phyloP scores from a whole-genome alignment of 805 yeast genomes.

The Dipodascus albidus region DNA sequence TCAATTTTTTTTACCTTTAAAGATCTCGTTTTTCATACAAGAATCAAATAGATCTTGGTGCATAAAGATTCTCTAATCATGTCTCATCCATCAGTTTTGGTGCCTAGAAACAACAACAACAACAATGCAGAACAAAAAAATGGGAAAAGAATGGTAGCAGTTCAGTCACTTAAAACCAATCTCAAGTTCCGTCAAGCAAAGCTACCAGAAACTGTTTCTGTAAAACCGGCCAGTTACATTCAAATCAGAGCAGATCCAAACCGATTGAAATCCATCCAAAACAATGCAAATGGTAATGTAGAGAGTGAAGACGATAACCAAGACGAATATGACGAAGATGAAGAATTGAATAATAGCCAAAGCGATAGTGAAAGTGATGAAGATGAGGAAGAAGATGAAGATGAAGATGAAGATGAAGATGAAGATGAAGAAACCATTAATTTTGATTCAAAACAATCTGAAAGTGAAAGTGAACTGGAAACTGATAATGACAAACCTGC shows the following conservation, averaged over 20 bases:
- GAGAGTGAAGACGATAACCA: not conserved
- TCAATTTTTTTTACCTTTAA: not conserved
- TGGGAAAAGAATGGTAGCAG: not conserved
- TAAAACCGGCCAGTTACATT: slow-evolving; percentile 40
- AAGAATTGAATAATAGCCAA: not conserved
- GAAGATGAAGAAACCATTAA: not conserved
- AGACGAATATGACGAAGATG: not conserved
- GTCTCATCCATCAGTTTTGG: not conserved
- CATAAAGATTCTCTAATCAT: not conserved
- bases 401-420: slow-evolving; percentile 6
- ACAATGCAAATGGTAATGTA: slow-evolving; percentile 1
- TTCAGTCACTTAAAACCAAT: slow-evolving; percentile 20
- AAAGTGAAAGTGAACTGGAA: not conserved
- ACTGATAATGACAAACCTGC: not conserved
- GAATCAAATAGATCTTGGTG: not conserved
- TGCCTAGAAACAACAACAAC: not conserved
- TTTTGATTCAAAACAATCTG: not conserved
- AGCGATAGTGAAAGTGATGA: slow-evolving; percentile 5
- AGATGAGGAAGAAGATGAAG: slow-evolving; percentile 4
- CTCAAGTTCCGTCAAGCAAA: slow-evolving; percentile 41
- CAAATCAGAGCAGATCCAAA: slow-evolving; percentile 22
- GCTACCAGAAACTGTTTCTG: slow-evolving; percentile 36
- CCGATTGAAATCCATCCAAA: slow-evolving; percentile 2
- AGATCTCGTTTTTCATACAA: no score
- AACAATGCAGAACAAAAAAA: not conserved